phyloP scores from a whole-genome alignment of 192 early-diverging fungal species.

The Entomortierella chlamydospora region DNA sequence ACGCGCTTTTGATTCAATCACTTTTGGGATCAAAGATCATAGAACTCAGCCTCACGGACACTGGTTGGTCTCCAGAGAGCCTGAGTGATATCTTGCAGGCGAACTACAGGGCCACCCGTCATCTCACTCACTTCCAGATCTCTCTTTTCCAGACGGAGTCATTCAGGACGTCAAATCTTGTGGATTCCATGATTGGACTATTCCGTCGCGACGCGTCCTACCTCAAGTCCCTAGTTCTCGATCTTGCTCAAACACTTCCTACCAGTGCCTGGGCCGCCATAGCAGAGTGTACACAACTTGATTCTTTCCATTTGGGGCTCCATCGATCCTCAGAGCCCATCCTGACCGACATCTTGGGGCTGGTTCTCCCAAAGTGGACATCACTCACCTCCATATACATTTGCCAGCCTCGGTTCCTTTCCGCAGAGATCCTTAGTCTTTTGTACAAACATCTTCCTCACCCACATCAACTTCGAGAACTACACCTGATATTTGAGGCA shows the following conservation, averaged over 20 bases:
- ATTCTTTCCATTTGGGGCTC: slow-evolving; percentile 39
- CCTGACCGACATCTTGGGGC: slow-evolving; percentile 26
- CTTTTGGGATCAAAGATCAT: slow-evolving; percentile 28
- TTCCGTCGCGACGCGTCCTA: slow-evolving; percentile 8
- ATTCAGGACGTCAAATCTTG: slow-evolving; percentile 4
- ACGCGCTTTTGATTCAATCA: slow-evolving; percentile 37
- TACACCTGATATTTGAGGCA: slow-evolving; percentile 51
- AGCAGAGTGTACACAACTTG: slow-evolving; percentile 33
- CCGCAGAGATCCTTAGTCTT: slow-evolving; percentile 15
- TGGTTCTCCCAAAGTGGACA: slow-evolving; percentile 26
- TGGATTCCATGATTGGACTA: slow-evolving; percentile 22
- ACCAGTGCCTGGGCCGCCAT: slow-evolving; percentile 11
- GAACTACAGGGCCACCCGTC: slow-evolving; percentile 14
- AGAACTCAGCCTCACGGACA: slow-evolving; percentile 40
- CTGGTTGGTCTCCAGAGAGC: slow-evolving; percentile 34
- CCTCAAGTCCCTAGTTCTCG: slow-evolving; percentile 21
- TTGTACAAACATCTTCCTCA: slow-evolving; percentile 21
- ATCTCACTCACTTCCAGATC: slow-evolving; percentile 33
- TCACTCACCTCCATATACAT: slow-evolving; percentile 27
- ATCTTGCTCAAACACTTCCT: slow-evolving; percentile 26
- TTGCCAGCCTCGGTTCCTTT: slow-evolving; percentile 42
- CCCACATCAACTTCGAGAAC: slow-evolving; percentile 22
- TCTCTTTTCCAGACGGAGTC: slow-evolving; percentile 37
- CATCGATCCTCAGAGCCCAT: slow-evolving; percentile 41
- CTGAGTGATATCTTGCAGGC: slow-evolving; percentile 13